Percentiles rank a stretch among this genome's conserved stretches.
phyloP scores from a whole-genome alignment of 169 alveolate genomes.

The Plasmodium fragile region DNA sequence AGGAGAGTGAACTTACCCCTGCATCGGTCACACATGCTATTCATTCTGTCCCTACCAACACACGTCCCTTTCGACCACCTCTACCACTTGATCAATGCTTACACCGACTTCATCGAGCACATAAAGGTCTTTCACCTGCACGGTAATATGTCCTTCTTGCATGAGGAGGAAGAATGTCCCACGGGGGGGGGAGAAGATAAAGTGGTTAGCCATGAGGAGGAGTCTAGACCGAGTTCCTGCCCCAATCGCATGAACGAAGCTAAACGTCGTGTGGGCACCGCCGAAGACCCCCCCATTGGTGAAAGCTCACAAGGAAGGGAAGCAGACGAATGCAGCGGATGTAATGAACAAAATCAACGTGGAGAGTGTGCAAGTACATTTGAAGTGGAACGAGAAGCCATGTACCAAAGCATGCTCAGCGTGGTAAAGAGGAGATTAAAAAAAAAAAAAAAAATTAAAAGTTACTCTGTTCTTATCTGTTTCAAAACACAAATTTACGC shows the following conservation, averaged over 20 bases:
- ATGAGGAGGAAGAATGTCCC: neutral
- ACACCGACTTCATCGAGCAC: slow-evolving; percentile 17
- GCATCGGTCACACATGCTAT: slow-evolving; percentile 59
- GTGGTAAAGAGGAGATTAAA: slow-evolving; percentile 32
- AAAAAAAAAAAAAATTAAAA: slow-evolving; percentile 48
- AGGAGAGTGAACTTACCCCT: slow-evolving; percentile 30
- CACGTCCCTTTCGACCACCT: slow-evolving; percentile 27
- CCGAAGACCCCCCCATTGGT: neutral
- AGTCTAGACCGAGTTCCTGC: neutral
- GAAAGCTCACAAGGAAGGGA: neutral
- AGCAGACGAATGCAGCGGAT: neutral
- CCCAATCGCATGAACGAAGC: neutral
- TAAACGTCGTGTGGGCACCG: too few species aligned
- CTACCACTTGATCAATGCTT: slow-evolving; percentile 20
- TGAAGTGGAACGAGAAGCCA: neutral
- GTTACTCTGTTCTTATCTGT: slow-evolving; percentile 29
- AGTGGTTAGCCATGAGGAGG: neutral
- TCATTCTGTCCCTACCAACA: slow-evolving; percentile 33
- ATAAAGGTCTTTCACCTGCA: slow-evolving; percentile 17
- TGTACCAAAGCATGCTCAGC: slow-evolving; percentile 15
- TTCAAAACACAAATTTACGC: slow-evolving; percentile 74
- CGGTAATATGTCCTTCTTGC: slow-evolving; percentile 14
- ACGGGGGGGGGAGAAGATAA: neutral
- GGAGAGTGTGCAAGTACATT: neutral
- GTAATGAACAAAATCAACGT: neutral